Base-by-base conservation (phyloP, 2,329 filamentous ascomycete species). In the Verticillium albo-atrum region DNA sequence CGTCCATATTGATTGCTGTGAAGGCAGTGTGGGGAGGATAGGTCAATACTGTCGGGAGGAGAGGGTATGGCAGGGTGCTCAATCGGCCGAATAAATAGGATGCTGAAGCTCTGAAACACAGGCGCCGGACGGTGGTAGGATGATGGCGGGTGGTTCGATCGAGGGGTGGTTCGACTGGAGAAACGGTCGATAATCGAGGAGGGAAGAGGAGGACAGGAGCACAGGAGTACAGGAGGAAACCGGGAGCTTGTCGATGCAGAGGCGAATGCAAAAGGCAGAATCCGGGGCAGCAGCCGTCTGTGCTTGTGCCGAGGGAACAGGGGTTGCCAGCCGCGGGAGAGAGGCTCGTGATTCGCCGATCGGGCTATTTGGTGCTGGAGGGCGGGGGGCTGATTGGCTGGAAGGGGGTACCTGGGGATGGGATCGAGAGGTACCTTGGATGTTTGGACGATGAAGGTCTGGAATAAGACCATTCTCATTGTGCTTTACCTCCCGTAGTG, bases 1-100 rank as follows among this genome's bases (percentile, higher is more conserved):
- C 76, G 64, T 88, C 85, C 85, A 88, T 85, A 59, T 54, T 72
- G 25, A n/a, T 30, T n/a, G 25, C 25, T 53, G 51, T 28, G 51
- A 53, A 53, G 51, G 26, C 28, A 5, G n/a, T 14, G 25, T 15
- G n/a, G 42, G 42, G n/a, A 23, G 42, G 20, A 37, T 6, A n/a
- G 20, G n/a, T 23, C 20, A 6, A 5, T 12, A 6, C 35, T 14
- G 20, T 1, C 7, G 9, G 7, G 6, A 23, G 42, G 6, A 47
- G 42, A n/a, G 14, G n/a, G n/a, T 6, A 23, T 47, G 28, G 28
- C 5, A 30, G 28, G 28, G 28, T 5, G 30, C 30, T 32, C 42
- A 47, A 47, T 47, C 20, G 42, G 20, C n/a, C 42, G 42, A 47
- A 47, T 47, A 47, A 23, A 47, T 47, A 47, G 20, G 42, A 12